Percentiles rank a stretch among this genome's conserved stretches.
These are phyloP conservation scores for Penicillium sclerotigenum DNA, from an alignment of 2,329 filamentous ascomycete species.

Conservation along the genomic window DNA sequence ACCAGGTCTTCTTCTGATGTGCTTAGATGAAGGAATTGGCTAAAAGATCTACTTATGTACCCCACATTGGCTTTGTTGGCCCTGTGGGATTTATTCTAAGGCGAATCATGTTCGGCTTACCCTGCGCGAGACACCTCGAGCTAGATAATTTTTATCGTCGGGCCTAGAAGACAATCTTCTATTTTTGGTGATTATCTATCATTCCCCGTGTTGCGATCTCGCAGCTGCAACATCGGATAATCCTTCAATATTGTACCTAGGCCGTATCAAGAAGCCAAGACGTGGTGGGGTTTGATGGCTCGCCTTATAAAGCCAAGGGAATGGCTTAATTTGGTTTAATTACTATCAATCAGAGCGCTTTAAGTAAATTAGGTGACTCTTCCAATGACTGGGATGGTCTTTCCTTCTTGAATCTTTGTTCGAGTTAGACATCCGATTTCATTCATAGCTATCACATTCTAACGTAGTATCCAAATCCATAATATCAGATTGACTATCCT, in stretches of 20 bases:
- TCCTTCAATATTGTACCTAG: neutral
- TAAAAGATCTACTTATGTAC: slow-evolving; percentile 8
- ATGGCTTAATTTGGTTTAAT: slow-evolving; percentile 1
- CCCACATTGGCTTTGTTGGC: neutral
- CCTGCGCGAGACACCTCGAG: neutral
- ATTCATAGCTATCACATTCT: neutral
- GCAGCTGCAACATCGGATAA: neutral
- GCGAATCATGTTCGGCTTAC: neutral
- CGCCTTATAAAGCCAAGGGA: neutral
- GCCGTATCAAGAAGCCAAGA: neutral
- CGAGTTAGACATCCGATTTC: no score
- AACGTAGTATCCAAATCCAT: neutral
- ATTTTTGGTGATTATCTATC: neutral
- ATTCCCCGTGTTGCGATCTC: neutral
- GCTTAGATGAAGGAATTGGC: slow-evolving; percentile 19
- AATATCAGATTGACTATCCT: neutral
- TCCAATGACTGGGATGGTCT: neutral
- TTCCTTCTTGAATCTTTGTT: neutral
- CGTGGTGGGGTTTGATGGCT: neutral
- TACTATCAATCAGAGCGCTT: neutral
- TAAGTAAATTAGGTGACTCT: neutral
- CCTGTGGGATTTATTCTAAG: no score
- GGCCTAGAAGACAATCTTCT: neutral
- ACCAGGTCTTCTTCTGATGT: slow-evolving; percentile 3
- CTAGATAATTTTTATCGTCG: neutral